These are phyloP conservation scores for Diatrype stigma DNA, from an alignment of 2,329 filamentous ascomycete genomes.

Conservation along the genomic window DNA sequence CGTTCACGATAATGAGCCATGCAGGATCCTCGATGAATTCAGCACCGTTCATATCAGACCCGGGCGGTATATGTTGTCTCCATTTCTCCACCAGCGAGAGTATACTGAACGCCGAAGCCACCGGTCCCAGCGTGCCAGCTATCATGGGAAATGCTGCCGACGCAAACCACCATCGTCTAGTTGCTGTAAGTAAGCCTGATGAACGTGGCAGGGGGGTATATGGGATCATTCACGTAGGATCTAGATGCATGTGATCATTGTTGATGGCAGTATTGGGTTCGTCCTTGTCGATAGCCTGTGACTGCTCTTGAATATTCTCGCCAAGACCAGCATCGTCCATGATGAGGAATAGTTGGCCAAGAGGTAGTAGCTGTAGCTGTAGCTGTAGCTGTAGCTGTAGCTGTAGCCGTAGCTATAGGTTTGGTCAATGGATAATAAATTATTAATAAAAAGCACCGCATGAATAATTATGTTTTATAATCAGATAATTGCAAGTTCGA, in stretches of 20 bases:
- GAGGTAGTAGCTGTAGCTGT: no score
- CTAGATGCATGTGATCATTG: slow-evolving; percentile 38
- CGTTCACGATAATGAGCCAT: slow-evolving; percentile 76
- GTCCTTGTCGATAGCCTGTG: slow-evolving; percentile 25
- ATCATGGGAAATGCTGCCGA: slow-evolving; percentile 70
- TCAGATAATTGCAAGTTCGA: no score
- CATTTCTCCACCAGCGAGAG: slow-evolving; percentile 79
- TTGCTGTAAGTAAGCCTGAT: not conserved
- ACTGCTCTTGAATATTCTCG: slow-evolving; percentile 32
- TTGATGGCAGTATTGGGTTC: slow-evolving; percentile 26
- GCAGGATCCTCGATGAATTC: slow-evolving; percentile 59
- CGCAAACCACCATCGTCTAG: slow-evolving; percentile 60
- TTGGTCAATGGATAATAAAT: no score
- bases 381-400: no score
- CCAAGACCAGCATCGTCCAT: slow-evolving; percentile 40
- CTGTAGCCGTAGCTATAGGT: no score
- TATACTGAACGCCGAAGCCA: slow-evolving; percentile 84
- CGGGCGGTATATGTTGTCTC: slow-evolving; percentile 55
- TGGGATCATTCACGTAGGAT: slow-evolving; percentile 35
- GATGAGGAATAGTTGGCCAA: slow-evolving; percentile 12
- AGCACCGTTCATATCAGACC: slow-evolving; percentile 44
- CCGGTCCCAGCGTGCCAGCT: slow-evolving; percentile 77
- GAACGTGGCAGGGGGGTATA: not conserved
- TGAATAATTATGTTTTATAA: slow-evolving; percentile 3
- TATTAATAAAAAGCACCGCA: no score